phyloP scores from a whole-genome alignment of 352 stramenopile species.

The Globisporangium takayamanum region DNA sequence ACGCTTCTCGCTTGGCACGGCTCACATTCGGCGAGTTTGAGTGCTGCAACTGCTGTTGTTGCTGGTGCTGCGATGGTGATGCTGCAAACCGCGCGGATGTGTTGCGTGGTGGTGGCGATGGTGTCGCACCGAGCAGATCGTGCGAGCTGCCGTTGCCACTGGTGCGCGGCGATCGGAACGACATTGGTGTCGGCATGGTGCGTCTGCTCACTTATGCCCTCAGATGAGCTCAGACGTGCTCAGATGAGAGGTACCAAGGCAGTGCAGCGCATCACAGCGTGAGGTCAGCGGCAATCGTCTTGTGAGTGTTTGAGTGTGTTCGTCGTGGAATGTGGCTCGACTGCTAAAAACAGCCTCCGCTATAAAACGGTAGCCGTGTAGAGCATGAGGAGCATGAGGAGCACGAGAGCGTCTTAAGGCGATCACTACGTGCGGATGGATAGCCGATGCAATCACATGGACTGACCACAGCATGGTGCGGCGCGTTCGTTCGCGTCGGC shows the following conservation, averaged over 20 bases:
- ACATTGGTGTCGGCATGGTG: not conserved
- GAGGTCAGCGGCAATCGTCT: not conserved
- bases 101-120: slow-evolving; percentile 5
- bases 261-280: not conserved
- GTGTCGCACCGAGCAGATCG: not conserved
- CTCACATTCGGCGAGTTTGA: slow-evolving; percentile 7
- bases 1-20: slow-evolving; percentile 24
- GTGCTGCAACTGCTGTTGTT: not conserved
- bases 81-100: not conserved
- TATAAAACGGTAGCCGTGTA: no score
- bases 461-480: no score
- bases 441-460: no score
- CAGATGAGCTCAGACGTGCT: not conserved
- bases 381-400: no score
- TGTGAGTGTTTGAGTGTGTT: not conserved
- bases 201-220: not conserved
- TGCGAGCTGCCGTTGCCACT: not conserved
- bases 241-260: not conserved
- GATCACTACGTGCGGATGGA: not conserved
- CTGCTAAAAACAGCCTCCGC: not conserved
- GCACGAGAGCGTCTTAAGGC: no score
- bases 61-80: not conserved
- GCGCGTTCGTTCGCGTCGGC: not conserved
- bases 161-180: not conserved
- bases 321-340: not conserved